These are phyloP conservation scores for Medicago truncatula DNA, from an alignment of 306 rosid species.

Conservation along the genomic window MtrunA17r5.0-ANR NC_053045.1:26169501-26170000, in stretches of 20 bases:
- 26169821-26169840: too few relatives aligned
- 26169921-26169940: too few relatives aligned
- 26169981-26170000: not conserved
- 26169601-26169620: not conserved
- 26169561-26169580: not conserved
- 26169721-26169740: not conserved
- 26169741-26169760: not conserved
- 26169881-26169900: too few relatives aligned
- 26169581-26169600: not conserved
- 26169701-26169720: slow-evolving; percentile 32
- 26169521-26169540: slow-evolving; percentile 37
- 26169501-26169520: slow-evolving; percentile 54
- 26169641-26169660: slow-evolving; percentile 37
- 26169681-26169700: slow-evolving; percentile 18
- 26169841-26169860: too few relatives aligned
- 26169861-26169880: too few relatives aligned
- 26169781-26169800: slow-evolving; percentile 2
- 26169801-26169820: not conserved
- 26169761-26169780: slow-evolving; percentile 25
- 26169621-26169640: not conserved
- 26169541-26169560: not conserved
- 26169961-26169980: not conserved
- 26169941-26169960: not conserved
- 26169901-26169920: too few relatives aligned
- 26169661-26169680: not conserved